Base-by-base conservation (phyloP, 129 eudicot species). In the Artemisia argyi region DNA sequence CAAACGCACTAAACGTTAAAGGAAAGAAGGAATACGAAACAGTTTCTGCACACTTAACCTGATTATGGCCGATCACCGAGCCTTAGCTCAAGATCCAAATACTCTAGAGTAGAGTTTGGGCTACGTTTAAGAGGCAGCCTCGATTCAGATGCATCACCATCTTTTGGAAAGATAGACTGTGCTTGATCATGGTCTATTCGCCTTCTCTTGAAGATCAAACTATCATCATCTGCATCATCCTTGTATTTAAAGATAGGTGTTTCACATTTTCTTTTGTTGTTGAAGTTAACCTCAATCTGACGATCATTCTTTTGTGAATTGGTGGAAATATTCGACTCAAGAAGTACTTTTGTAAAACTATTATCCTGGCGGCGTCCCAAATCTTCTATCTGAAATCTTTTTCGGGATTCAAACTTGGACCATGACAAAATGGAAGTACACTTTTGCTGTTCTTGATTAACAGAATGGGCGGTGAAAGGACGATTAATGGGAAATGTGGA, bases 81-180 rank as follows among this genome's bases (percentile, higher is more conserved):
- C 85, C 97, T 82, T 35, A 92, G 77, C 88, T 92, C 97, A 74
- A 92, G 97, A 88, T 92, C 97, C 80, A 92, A 79, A 66, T 65
- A 85, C 30, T 86, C 95, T 66, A 35, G 9, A 11, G 82, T 72
- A 67, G 73, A 80, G 54, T 80, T 73, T 26, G 74, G 73, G 65
- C 73, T 74, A 35, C 44, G 64, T 66, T 82, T 61, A 53, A 66
- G 72, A 9, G 71, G 67, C 61, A 79, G 77, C 66, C 68, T 67
- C 13, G 82, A 68, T 76, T 74, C 66, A 11, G 28, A 59, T 24
- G 66, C 63, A 67, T 85, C 80, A 2, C 51, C 50, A 55, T 79
- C 39, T 58, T 67, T 76, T 17, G 67, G 79, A 67, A 75, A 61
- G 9, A 73, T 53, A 50, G 63, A 71, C 3, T 56, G 61, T 17